Evolutionary conservation across 305 asterid species (phyloP).

Genomic region (Ajuga reptans): DNA sequence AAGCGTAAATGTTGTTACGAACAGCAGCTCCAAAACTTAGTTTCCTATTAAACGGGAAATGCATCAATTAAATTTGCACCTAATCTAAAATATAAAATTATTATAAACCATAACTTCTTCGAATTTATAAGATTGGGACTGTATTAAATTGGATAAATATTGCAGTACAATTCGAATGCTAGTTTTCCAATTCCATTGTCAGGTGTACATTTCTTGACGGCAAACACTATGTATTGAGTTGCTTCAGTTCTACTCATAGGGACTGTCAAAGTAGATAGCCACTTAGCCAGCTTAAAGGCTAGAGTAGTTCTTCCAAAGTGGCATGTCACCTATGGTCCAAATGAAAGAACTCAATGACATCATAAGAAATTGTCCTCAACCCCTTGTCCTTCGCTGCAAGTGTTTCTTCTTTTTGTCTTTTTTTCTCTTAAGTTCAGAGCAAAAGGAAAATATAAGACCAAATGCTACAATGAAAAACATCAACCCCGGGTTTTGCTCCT

Average conservation of each 20-base stretch:
- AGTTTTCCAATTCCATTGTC: neutral
- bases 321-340: neutral
- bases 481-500: neutral
- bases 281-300: neutral
- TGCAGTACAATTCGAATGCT: neutral
- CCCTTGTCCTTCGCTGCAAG: too few species aligned
- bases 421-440: neutral
- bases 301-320: neutral
- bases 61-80: neutral
- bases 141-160: neutral
- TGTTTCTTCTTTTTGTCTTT: neutral
- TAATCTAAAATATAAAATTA: neutral
- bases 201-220: neutral
- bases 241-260: neutral
- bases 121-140: neutral
- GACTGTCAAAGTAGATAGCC: neutral
- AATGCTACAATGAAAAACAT: neutral
- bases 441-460: neutral
- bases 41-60: neutral
- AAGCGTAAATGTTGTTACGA: neutral
- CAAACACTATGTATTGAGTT: neutral
- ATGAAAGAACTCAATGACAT: neutral
- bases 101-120: neutral
- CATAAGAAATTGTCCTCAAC: neutral
- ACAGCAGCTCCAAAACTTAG: neutral